phyloP scores from a whole-genome alignment of 371 early-diverging fungal genomes.

The Mucor saturninus region DNA sequence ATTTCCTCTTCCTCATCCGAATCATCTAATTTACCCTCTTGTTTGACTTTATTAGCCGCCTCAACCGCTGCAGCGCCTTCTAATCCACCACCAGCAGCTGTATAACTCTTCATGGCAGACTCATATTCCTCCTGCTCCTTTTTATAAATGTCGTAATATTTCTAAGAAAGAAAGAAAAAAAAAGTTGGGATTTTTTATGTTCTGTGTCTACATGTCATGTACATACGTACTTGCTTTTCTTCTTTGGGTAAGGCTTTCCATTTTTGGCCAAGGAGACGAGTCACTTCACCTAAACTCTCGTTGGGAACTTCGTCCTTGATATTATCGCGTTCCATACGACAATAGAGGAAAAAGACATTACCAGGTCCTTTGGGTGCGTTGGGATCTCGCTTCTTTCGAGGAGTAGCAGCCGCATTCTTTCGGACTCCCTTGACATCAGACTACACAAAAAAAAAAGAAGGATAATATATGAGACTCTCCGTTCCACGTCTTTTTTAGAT shows the following conservation, averaged over 20 bases:
- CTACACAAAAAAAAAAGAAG: not conserved
- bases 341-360: conserved; percentile 62
- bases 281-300: conserved; percentile 46
- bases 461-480: not conserved
- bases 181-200: not conserved
- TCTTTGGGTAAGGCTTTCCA: conserved; percentile 50
- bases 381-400: conserved; percentile 53
- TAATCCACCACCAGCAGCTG: conserved; percentile 28
- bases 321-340: conserved; percentile 55
- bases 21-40: conserved; percentile 65
- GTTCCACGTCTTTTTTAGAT: not conserved
- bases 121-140: conserved; percentile 29
- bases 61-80: conserved; percentile 34
- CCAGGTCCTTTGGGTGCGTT: conserved; percentile 64
- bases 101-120: conserved; percentile 31
- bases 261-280: conserved; percentile 44
- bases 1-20: conserved; percentile 43
- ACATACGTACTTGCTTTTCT: conserved; percentile 31
- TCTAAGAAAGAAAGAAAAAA: conserved; percentile 27
- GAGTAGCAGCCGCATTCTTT: conserved; percentile 14
- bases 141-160: conserved; percentile 28
- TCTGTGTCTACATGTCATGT: too few species aligned
- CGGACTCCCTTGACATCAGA: conserved; percentile 11
- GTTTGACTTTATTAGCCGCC: conserved; percentile 18
- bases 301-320: conserved; percentile 57